phyloP scores from a whole-genome alignment of 164 flowering plant species.

The Amborella trichopoda region DNA sequence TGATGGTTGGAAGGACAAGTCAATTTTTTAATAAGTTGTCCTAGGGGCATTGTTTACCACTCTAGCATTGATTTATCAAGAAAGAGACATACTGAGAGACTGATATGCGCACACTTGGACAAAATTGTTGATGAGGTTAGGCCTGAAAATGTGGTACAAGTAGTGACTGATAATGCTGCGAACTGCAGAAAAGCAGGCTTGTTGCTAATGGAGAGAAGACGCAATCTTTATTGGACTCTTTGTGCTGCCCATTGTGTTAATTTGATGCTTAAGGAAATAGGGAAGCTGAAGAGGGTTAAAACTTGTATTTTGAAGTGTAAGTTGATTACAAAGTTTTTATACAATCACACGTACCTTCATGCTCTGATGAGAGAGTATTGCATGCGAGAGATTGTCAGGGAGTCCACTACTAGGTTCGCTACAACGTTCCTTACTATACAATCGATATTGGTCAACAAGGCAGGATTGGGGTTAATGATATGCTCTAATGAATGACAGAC shows the following conservation, averaged over 20 bases:
- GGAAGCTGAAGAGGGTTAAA: neutral
- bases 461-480: neutral
- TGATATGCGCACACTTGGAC: too few relatives aligned
- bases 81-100: too few relatives aligned
- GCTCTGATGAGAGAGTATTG: neutral
- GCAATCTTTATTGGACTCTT: neutral
- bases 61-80: too few relatives aligned
- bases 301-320: neutral
- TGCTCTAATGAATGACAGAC: neutral
- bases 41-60: too few relatives aligned
- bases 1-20: too few relatives aligned
- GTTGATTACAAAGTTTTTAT: neutral
- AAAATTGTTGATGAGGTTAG: conserved; percentile 2
- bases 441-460: neutral
- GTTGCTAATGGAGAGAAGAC: neutral
- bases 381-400: neutral
- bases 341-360: neutral
- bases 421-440: neutral
- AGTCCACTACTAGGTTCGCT: neutral
- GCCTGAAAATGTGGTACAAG: conserved; percentile 1
- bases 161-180: neutral
- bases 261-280: conserved; percentile 1
- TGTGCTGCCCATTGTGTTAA: conserved; percentile 1
- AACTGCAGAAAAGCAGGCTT: neutral
- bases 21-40: too few relatives aligned